These are phyloP conservation scores for Penicillium sp. DNA, from an alignment of 2,329 filamentous ascomycete species.

Conservation along the genomic window DNA sequence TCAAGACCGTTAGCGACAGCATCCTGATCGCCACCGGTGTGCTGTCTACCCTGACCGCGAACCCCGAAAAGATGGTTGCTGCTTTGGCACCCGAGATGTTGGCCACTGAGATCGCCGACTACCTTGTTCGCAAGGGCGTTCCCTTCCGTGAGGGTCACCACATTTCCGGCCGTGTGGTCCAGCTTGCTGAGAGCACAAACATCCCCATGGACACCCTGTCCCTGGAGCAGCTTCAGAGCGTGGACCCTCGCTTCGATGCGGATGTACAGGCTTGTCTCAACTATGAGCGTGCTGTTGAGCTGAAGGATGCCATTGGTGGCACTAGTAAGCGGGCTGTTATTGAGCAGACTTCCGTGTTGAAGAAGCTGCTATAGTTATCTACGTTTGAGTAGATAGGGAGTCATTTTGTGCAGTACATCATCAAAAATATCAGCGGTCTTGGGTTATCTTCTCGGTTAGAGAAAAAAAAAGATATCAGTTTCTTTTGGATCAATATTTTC, in stretches of 20 bases:
- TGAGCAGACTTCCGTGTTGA: constrained; percentile 67
- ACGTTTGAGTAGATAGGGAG: not conserved
- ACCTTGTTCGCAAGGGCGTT: constrained; percentile 54
- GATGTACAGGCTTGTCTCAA: constrained; percentile 73
- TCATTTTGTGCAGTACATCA: constrained; percentile 5
- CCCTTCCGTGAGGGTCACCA: constrained; percentile 81
- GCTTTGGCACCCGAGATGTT: constrained; percentile 82
- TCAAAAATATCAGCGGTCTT: constrained; percentile 11
- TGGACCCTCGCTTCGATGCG: constrained; percentile 69
- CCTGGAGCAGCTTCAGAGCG: constrained; percentile 64
- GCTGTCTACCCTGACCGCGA: constrained; percentile 68
- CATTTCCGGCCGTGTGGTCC: constrained; percentile 71
- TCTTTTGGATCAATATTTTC: not conserved
- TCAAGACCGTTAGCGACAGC: constrained; percentile 79
- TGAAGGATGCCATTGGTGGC: constrained; percentile 72
- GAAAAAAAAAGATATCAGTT: constrained; percentile 17
- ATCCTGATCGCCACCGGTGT: constrained; percentile 81
- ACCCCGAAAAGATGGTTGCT: constrained; percentile 74
- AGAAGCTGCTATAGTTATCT: constrained; percentile 48
- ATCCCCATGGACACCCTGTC: constrained; percentile 70
- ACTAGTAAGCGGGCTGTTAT: constrained; percentile 71
- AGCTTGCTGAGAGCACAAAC: constrained; percentile 66
- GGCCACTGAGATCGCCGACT: constrained; percentile 57
- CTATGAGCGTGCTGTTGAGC: constrained; percentile 81
- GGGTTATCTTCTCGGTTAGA: constrained; percentile 20